A percentile compares a stretch with the other conserved stretches of the same genome.
Evolutionary conservation across 306 rosid species (phyloP).

Genomic region (Trichosanthes cucumerina): DNA sequence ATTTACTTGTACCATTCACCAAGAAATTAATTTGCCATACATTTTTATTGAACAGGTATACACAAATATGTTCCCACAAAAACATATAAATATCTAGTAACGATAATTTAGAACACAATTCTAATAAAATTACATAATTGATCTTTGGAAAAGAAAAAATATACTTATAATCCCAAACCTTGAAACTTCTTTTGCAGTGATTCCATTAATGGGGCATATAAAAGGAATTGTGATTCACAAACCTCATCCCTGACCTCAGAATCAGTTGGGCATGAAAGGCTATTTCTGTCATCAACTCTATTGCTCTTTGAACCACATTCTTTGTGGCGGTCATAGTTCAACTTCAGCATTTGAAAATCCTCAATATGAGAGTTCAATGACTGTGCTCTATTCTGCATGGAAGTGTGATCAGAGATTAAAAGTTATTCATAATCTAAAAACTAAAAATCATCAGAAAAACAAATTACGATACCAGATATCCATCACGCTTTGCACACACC

Average conservation of each 20-base stretch:
- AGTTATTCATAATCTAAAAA: constrained; percentile 13
- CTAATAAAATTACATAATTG: neutral
- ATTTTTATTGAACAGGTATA: neutral
- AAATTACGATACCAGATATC: constrained; percentile 37
- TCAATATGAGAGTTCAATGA: constrained; percentile 49
- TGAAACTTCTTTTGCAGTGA: neutral
- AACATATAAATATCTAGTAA: neutral
- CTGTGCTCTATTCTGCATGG: constrained; percentile 45
- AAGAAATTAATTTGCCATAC: neutral
- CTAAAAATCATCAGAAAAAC: constrained; percentile 9
- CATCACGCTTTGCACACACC: constrained; percentile 44
- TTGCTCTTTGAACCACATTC: constrained; percentile 23
- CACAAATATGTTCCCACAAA: neutral
- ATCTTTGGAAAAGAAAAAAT: too few species aligned
- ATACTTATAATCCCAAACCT: neutral
- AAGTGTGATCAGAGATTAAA: constrained; percentile 16
- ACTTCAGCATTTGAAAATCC: constrained; percentile 51
- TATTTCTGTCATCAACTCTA: constrained; percentile 25
- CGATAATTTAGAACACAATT: neutral
- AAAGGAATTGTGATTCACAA: constrained; percentile 3
- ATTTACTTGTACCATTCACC: neutral
- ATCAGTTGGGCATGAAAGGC: constrained; percentile 18
- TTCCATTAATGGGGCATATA: neutral
- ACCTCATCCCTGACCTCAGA: constrained; percentile 48
- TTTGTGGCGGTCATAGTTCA: constrained; percentile 18